Percentiles rank a stretch among this genome's conserved stretches.
Conservation (phyloP, 1,284 basidiomycete species). For the Cryptococcus depauperatus region DNA sequence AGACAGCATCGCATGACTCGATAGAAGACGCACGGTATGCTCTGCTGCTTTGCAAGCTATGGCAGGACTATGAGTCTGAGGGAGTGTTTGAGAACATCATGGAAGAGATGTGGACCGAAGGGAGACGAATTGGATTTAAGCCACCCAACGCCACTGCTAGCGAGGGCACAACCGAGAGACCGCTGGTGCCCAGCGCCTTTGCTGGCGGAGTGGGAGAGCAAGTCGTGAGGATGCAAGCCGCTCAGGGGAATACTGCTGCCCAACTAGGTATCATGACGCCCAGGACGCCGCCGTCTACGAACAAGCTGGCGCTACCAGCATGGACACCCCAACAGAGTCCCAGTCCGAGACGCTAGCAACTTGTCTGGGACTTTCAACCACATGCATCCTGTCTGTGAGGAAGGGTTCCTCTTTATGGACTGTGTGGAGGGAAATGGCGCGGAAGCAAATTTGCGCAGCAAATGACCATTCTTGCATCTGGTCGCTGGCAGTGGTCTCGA, state of each 20-base stretch:
- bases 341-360: neutral
- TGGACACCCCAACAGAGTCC: neutral
- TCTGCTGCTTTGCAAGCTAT: constrained; percentile 75
- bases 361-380: neutral
- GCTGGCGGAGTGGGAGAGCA: neutral
- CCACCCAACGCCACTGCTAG: constrained; percentile 16
- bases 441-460: too few relatives aligned
- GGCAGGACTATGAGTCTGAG: constrained; percentile 61
- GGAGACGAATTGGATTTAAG: constrained; percentile 43
- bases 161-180: constrained; percentile 22
- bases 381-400: neutral
- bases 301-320: neutral
- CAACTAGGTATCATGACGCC: too few relatives aligned
- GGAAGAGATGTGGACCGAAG: constrained; percentile 57
- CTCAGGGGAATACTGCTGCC: too few relatives aligned
- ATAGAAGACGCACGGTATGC: constrained; percentile 92
- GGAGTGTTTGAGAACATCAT: constrained; percentile 72
- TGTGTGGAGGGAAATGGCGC: too few relatives aligned
- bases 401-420: too few relatives aligned
- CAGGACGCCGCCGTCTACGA: neutral
- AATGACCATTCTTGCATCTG: too few relatives aligned
- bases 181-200: neutral
- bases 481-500: too few relatives aligned
- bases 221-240: neutral
- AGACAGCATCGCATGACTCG: constrained; percentile 88